A percentile compares a stretch with the other conserved stretches of the same genome.
phyloP scores from a whole-genome alignment of 768 basidiomycete species.

The Hemileccinum impolitum region DNA sequence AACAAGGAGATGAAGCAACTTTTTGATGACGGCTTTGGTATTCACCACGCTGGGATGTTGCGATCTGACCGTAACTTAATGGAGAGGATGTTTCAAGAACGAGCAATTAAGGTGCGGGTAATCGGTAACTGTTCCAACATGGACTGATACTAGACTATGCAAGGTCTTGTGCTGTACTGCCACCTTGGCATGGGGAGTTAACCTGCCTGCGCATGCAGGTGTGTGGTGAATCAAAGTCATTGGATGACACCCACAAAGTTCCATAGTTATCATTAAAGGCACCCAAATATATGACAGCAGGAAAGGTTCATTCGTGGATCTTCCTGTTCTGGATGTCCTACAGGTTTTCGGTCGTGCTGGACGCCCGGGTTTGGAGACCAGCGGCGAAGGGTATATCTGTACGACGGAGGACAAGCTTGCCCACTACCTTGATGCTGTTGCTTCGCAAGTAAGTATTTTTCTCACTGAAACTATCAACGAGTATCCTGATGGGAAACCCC shows the following conservation, averaged over 20 bases:
- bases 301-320: conserved; percentile 86
- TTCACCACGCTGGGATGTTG: conserved; percentile 98
- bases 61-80: conserved; percentile 91
- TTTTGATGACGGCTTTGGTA: conserved; percentile 90
- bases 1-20: conserved; percentile 98
- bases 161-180: conserved; percentile 98
- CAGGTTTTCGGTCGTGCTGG: conserved; percentile 98
- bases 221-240: conserved; percentile 17
- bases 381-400: conserved; percentile 96
- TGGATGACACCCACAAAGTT: conserved; percentile 8
- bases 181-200: conserved; percentile 98
- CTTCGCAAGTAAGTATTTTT: conserved; percentile 62
- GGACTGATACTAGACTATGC: background rate
- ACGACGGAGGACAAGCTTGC: conserved; percentile 90
- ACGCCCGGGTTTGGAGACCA: conserved; percentile 79
- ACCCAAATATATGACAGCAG: conserved; percentile 94
- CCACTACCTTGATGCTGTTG: conserved; percentile 86
- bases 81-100: conserved; percentile 90
- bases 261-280: conserved; percentile 88
- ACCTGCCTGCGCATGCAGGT: conserved; percentile 97
- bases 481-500: conserved; percentile 3
- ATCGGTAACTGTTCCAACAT: background rate
- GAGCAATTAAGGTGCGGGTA: conserved; percentile 76
- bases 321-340: conserved; percentile 92
- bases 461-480: background rate